A percentile compares a stretch with the other conserved stretches of the same genome.
Conservation (phyloP, 2,329 filamentous ascomycete genomes). For the Cladosporium sp. region DNA sequence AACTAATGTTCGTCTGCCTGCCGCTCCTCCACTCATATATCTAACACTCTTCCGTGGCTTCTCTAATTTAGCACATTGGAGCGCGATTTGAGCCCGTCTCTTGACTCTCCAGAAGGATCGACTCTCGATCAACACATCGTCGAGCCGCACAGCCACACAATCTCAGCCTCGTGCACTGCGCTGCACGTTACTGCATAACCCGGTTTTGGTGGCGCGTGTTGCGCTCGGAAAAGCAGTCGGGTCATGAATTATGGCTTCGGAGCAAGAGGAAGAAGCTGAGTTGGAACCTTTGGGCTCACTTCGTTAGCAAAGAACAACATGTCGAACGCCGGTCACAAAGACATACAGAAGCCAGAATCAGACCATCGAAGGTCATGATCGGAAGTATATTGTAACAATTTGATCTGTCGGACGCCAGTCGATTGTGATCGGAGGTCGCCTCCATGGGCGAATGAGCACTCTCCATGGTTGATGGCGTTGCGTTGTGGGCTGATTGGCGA, state of each 20-base stretch:
- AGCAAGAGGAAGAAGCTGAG: background rate
- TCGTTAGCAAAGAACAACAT: background rate
- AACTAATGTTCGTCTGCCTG: too few species aligned
- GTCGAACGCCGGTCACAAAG: too few species aligned
- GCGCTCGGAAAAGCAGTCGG: too few species aligned
- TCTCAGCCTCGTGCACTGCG: background rate
- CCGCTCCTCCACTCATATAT: background rate
- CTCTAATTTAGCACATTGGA: background rate
- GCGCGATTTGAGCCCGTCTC: background rate
- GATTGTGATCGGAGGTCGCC: too few species aligned
- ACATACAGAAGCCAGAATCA: too few species aligned
- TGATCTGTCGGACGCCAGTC: too few species aligned
- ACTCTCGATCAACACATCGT: too few species aligned
- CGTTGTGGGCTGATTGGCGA: background rate
- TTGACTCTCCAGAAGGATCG: background rate
- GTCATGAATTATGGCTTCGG: background rate
- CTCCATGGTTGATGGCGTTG: background rate
- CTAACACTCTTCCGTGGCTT: background rate
- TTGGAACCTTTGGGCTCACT: background rate
- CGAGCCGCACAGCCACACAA: background rate
- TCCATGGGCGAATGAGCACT: background rate
- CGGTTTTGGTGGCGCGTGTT: background rate
- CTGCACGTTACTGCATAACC: background rate
- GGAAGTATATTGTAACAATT: too few species aligned
- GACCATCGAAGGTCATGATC: too few species aligned